These are phyloP conservation scores for Dendrostoma leiphaemia DNA, from an alignment of 2,329 filamentous ascomycete species.

Conservation along the genomic window DNA sequence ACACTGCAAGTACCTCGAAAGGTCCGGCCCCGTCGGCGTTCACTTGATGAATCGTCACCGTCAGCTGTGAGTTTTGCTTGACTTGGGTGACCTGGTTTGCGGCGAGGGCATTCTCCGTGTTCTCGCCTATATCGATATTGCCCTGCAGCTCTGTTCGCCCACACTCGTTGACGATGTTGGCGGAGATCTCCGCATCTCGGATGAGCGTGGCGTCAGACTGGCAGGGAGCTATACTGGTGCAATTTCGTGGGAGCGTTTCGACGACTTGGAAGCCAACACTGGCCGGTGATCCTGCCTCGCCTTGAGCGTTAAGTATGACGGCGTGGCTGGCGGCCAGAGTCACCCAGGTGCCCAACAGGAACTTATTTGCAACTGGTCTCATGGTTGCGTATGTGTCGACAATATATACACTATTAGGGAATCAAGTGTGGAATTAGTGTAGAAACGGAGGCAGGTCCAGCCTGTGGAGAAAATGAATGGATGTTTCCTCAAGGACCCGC, in stretches of 20 bases:
- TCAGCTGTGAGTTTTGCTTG: constrained; percentile 40
- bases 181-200: constrained; percentile 49
- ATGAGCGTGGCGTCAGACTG: constrained; percentile 64
- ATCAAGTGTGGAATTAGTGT: too few species aligned
- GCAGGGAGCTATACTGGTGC: constrained; percentile 59
- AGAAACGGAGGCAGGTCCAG: too few species aligned
- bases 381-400: too few species aligned
- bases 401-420: too few species aligned
- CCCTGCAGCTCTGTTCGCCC: constrained; percentile 59
- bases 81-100: constrained; percentile 48
- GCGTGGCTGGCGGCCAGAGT: neutral
- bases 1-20: too few species aligned
- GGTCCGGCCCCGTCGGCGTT: constrained; percentile 55
- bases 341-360: neutral
- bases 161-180: constrained; percentile 55
- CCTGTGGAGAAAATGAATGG: too few species aligned
- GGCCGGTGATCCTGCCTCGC: neutral
- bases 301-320: neutral
- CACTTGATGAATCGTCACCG: constrained; percentile 51
- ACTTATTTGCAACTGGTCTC: too few species aligned
- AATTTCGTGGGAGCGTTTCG: constrained; percentile 54
- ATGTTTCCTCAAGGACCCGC: too few species aligned
- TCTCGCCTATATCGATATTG: constrained; percentile 60
- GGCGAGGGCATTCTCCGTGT: constrained; percentile 50
- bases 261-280: constrained; percentile 35